These are phyloP conservation scores for Fistulinella prunicolor DNA, from an alignment of 768 basidiomycete genomes.

Conservation along the genomic window DNA sequence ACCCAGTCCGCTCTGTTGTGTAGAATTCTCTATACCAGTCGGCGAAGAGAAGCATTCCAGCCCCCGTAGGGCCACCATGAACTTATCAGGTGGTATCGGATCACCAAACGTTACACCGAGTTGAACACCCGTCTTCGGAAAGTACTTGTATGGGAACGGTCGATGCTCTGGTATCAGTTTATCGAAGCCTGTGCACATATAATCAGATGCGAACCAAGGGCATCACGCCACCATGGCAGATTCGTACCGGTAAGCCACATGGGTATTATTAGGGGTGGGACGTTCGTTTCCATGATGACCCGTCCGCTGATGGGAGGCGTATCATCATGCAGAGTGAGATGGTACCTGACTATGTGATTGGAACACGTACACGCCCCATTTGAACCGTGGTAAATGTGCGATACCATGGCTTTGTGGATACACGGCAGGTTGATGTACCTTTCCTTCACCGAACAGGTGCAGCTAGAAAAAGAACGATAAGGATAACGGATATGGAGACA, in stretches of 20 bases:
- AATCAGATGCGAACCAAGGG: neutral
- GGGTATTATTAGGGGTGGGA: slow-evolving; percentile 80
- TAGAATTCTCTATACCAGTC: neutral
- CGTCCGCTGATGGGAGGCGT: slow-evolving; percentile 54
- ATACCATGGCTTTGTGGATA: slow-evolving; percentile 45
- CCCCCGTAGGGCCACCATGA: slow-evolving; percentile 22
- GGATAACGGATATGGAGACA: neutral
- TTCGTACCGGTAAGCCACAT: slow-evolving; percentile 86
- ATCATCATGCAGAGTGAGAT: slow-evolving; percentile 2
- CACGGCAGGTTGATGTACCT: slow-evolving; percentile 69
- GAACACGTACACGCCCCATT: slow-evolving; percentile 88
- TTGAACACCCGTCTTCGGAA: slow-evolving; percentile 58
- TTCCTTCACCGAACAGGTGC: slow-evolving; percentile 89
- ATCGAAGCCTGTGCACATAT: slow-evolving; percentile 61
- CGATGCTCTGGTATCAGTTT: slow-evolving; percentile 88
- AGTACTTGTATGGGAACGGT: slow-evolving; percentile 65
- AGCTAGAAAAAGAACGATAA: slow-evolving; percentile 48
- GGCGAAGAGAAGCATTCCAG: neutral
- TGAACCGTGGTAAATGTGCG: slow-evolving; percentile 68
- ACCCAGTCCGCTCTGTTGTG: neutral
- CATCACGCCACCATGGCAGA: neutral
- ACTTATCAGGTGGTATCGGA: slow-evolving; percentile 51
- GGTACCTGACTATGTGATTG: neutral
- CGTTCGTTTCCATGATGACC: slow-evolving; percentile 66
- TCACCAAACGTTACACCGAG: slow-evolving; percentile 80